Percentiles rank a stretch among this genome's conserved stretches.
Conservation (phyloP, 345 rosid species). For the Euphorbia peplus region DNA sequence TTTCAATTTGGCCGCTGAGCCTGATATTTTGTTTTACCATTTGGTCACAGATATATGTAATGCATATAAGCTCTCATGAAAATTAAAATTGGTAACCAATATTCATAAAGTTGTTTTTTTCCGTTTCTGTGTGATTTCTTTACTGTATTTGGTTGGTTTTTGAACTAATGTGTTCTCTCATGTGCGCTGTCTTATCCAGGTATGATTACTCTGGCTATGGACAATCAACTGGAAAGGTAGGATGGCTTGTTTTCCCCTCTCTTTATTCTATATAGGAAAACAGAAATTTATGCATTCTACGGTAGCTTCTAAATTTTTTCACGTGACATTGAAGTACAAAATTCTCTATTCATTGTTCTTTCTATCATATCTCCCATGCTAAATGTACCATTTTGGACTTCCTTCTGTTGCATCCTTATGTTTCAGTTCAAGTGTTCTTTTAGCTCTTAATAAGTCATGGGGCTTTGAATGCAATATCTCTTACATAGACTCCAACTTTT, state of each 20-base stretch:
- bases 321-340: background rate
- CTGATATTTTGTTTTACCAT: background rate
- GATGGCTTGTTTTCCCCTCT: slow-evolving; percentile 17
- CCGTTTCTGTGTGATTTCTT: background rate
- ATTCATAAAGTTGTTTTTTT: slow-evolving; percentile 1
- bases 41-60: background rate
- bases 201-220: slow-evolving; percentile 98
- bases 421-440: background rate
- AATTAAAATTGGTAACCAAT: background rate
- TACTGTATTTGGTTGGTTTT: background rate
- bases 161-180: slow-evolving; percentile 14
- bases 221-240: slow-evolving; percentile 89
- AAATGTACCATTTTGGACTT: background rate
- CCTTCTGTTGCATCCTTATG: background rate
- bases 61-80: background rate
- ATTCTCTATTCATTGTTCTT: background rate
- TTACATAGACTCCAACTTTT: background rate
- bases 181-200: slow-evolving; percentile 37
- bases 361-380: background rate
- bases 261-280: slow-evolving; percentile 16
- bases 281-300: slow-evolving; percentile 4
- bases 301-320: background rate
- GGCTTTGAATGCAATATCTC: background rate
- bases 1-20: background rate
- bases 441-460: background rate